Percentiles rank a stretch among this genome's conserved stretches.
These are phyloP conservation scores for Aspergillus coremiiformis DNA, from an alignment of 495 filamentous ascomycete species.

Conservation along the genomic window DNA sequence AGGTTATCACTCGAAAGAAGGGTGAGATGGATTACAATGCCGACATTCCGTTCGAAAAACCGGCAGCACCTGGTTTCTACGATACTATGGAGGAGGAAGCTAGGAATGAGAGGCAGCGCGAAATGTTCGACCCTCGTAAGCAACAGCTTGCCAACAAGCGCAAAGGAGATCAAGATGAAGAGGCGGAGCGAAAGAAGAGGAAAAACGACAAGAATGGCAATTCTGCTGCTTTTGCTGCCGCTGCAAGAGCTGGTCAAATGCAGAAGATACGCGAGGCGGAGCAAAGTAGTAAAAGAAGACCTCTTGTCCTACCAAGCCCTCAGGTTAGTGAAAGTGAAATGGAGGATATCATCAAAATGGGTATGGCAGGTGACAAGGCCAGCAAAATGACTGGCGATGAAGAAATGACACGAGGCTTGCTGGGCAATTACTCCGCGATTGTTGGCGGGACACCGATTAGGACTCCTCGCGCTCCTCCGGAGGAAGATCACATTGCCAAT, in stretches of 20 bases:
- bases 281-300: constrained; percentile 83
- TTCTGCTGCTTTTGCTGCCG: constrained; percentile 74
- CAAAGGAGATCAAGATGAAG: constrained; percentile 82
- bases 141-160: constrained; percentile 94
- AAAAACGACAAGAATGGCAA: constrained; percentile 78
- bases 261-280: constrained; percentile 95
- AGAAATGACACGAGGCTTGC: constrained; percentile 78
- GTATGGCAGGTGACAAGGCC: constrained; percentile 87
- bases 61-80: constrained; percentile 82
- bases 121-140: constrained; percentile 88
- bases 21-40: constrained; percentile 99
- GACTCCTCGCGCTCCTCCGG: constrained; percentile 80
- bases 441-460: constrained; percentile 81
- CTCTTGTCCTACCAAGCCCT: constrained; percentile 72
- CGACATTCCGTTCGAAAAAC: constrained; percentile 95
- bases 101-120: constrained; percentile 78
- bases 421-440: constrained; percentile 76
- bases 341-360: constrained; percentile 98
- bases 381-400: constrained; percentile 64
- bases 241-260: constrained; percentile 87
- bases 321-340: constrained; percentile 90
- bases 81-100: constrained; percentile 77
- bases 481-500: constrained; percentile 92
- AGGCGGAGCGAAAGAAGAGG: constrained; percentile 70
- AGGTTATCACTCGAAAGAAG: constrained; percentile 83